These are phyloP conservation scores for Neolentinus lepideus DNA, from an alignment of 1,284 basidiomycete species.

Conservation along the genomic window DNA sequence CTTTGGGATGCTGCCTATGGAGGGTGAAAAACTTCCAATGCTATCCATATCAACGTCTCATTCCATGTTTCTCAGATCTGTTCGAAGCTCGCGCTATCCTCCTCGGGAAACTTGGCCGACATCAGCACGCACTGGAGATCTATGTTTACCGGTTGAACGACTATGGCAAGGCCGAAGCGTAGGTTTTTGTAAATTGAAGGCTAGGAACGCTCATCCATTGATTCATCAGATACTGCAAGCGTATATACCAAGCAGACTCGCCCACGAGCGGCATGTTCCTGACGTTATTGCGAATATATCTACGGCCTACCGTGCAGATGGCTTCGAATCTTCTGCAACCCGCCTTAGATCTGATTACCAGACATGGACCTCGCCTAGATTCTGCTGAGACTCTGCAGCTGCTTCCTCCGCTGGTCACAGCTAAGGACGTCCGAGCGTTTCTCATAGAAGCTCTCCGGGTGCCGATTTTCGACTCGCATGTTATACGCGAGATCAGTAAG, in stretches of 20 bases:
- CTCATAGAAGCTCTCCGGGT: conserved; percentile 67
- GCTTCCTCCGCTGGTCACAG: conserved; percentile 81
- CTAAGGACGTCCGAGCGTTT: conserved; percentile 77
- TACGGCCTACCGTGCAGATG: conserved; percentile 55
- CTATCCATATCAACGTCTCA: background rate
- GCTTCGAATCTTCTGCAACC: conserved; percentile 58
- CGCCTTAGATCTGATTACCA: conserved; percentile 78
- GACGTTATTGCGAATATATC: conserved; percentile 81
- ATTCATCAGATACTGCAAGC: conserved; percentile 74
- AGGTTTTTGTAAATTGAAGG: conserved; percentile 17
- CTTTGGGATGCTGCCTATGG: conserved; percentile 67
- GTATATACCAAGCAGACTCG: conserved; percentile 58
- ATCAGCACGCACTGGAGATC: conserved; percentile 88
- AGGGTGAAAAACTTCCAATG: conserved; percentile 41
- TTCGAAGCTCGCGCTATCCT: conserved; percentile 88
- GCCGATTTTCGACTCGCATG: conserved; percentile 59
- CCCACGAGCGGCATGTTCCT: conserved; percentile 70
- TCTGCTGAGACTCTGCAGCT: conserved; percentile 76
- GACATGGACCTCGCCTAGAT: conserved; percentile 79
- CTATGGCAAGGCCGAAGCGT: conserved; percentile 85
- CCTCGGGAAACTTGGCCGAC: conserved; percentile 83
- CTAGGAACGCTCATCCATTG: conserved; percentile 1
- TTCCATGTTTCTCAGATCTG: conserved; percentile 43
- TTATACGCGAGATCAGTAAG: conserved; percentile 64
- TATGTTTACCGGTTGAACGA: conserved; percentile 87